Conservation (phyloP, 768 basidiomycete species). For the Cytidiella melzeri region DNA sequence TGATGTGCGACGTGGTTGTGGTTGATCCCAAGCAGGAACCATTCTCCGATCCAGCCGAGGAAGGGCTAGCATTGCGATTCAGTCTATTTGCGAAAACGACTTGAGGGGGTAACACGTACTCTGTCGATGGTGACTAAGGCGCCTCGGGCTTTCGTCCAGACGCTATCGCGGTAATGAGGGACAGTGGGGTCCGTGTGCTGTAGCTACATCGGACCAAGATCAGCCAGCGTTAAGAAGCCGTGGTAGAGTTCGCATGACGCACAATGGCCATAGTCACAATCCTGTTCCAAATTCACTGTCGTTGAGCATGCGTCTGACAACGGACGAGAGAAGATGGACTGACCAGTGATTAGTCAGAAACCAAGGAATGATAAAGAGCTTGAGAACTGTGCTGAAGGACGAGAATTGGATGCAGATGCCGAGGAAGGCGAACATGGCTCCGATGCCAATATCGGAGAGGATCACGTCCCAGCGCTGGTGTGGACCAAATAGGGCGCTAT, state of each 20-base stretch:
- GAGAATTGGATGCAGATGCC: neutral
- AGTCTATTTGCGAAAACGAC: no score
- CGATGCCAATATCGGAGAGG: slow-evolving; percentile 12
- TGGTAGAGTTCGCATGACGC: no score
- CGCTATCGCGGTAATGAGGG: slow-evolving; percentile 48
- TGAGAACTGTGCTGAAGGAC: slow-evolving; percentile 5
- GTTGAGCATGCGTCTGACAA: no score
- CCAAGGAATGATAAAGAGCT: slow-evolving; percentile 13
- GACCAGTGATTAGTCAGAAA: slow-evolving; percentile 21
- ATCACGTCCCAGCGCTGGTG: slow-evolving; percentile 9
- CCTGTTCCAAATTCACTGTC: no score
- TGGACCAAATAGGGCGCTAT: neutral
- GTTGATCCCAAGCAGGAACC: slow-evolving; percentile 11
- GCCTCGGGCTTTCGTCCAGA: slow-evolving; percentile 51
- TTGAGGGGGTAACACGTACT: no score
- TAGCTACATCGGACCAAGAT: slow-evolving; percentile 50
- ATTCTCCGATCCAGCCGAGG: slow-evolving; percentile 27
- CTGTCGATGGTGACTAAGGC: slow-evolving; percentile 51
- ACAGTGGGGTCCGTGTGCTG: slow-evolving; percentile 57
- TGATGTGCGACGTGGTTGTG: slow-evolving; percentile 8
- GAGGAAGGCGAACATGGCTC: slow-evolving; percentile 1
- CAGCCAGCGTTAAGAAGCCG: slow-evolving; percentile 41
- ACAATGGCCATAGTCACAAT: no score
- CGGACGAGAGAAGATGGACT: slow-evolving; percentile 5
- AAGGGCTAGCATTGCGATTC: no score